Conservation (phyloP, 352 stramenopile genomes). For the Phytophthora ohioensis region DNA sequence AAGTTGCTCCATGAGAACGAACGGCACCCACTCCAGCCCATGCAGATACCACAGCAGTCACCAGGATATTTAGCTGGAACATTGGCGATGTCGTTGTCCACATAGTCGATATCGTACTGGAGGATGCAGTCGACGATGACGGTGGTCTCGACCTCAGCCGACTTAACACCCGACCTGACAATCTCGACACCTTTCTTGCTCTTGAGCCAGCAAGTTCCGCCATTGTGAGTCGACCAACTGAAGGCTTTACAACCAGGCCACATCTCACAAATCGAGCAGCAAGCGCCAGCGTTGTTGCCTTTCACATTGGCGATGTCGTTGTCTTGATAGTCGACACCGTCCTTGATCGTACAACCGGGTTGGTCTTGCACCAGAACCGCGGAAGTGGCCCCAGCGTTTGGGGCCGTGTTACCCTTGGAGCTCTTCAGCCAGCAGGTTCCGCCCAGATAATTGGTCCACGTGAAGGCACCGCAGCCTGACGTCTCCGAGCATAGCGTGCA, state of each 20-base stretch:
- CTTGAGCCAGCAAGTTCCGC: slow-evolving; percentile 41
- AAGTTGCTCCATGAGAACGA: slow-evolving; percentile 40
- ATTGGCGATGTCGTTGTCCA: slow-evolving; percentile 45
- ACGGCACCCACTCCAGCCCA: slow-evolving; percentile 38
- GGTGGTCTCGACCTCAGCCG: slow-evolving; percentile 29
- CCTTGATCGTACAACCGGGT: slow-evolving; percentile 24
- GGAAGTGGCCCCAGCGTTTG: slow-evolving; percentile 23
- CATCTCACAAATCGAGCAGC: slow-evolving; percentile 39
- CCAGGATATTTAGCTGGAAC: slow-evolving; percentile 2
- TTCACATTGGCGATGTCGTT: slow-evolving; percentile 47
- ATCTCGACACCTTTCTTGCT: slow-evolving; percentile 22
- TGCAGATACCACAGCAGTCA: slow-evolving; percentile 43
- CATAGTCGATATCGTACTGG: slow-evolving; percentile 39
- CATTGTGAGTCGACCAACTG: slow-evolving; percentile 27
- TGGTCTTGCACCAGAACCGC: slow-evolving; percentile 14
- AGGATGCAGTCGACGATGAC: slow-evolving; percentile 21
- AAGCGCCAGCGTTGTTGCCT: slow-evolving; percentile 21
- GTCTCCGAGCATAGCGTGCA: slow-evolving; percentile 39
- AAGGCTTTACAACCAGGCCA: slow-evolving; percentile 41
- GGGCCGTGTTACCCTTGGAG: slow-evolving; percentile 28
- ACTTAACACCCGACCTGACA: slow-evolving; percentile 23
- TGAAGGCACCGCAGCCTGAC: slow-evolving; percentile 27
- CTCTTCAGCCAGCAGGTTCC: slow-evolving; percentile 41
- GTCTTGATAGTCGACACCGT: slow-evolving; percentile 35
- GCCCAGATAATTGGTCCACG: slow-evolving; percentile 33